Evolutionary conservation across 78 protist species (phyloP), one percentile per base, ranked within the genome.

Genomic region (Isochrysis galbana): DNA sequence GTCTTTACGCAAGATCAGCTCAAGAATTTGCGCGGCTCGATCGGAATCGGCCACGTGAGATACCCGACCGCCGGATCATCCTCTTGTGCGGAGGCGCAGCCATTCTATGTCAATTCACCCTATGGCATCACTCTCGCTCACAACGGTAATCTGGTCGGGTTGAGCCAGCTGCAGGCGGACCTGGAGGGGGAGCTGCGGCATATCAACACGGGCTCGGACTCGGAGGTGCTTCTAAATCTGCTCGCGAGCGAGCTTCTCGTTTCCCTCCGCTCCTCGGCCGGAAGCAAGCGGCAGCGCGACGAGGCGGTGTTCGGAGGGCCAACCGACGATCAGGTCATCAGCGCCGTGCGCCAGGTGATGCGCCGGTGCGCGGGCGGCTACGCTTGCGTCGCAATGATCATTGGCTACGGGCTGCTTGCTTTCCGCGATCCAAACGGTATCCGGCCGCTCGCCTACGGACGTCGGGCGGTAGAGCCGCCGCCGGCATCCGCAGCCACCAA

Each of bases 31-130:
- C 32, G 23, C 17, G 90, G 88, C 21, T 41, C 26, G 21, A 45
- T 92, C n/a, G 91, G 91, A 26, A 77, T 92, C 87, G 91, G 87
- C n/a, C 87, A 70, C 44, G 87, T 78, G 32, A 89, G 95, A 39
- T 93, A 93, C 89, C 95, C 95, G 38, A 93, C 95, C 1, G 95
- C 95, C 44, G 95, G 95, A 19, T 34, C 90, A 17, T 90, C 95
- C 26, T 77, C 86, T 19, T 44, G 23, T 39, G 83, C 90, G 44
- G 95, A 93, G 86, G 45, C 95, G 32, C 95, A 93, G 86, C 95
- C 95, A 26, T 90, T 93, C 72, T 93, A 90, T 44, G 92, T 83
- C 87, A 93, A 93, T 80, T 45, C 46, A n/a, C 95, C 95, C 23
- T 93, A 90, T 42, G 95, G 95, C 42, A 55, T 93, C 69, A 0